A percentile compares a stretch with the other conserved stretches of the same genome.
phyloP scores from a whole-genome alignment of 495 filamentous ascomycete genomes.

The Coniosporium apollinis region DNA sequence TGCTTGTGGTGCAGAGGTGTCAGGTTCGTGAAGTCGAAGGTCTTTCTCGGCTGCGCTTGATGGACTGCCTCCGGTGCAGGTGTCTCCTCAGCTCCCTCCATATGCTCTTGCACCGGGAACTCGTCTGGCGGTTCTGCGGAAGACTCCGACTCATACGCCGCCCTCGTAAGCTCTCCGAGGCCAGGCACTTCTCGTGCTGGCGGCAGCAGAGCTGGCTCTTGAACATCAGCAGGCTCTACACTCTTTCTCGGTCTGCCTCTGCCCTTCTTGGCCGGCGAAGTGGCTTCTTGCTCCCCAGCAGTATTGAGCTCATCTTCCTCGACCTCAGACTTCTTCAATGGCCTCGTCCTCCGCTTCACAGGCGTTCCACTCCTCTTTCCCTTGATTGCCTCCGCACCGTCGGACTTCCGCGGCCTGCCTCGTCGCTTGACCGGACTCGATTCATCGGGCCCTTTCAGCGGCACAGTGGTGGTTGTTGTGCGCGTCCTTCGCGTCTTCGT shows the following conservation, averaged over 20 bases:
- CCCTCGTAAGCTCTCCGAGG: no score
- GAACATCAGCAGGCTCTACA: constrained; percentile 5
- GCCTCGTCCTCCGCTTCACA: constrained; percentile 2
- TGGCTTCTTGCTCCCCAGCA: no score
- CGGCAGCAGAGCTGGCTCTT: neutral
- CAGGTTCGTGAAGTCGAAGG: no score
- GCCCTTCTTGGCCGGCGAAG: constrained; percentile 10
- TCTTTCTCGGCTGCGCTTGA: neutral
- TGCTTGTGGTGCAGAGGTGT: no score
- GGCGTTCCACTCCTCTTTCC: constrained; percentile 19
- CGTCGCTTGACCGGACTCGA: constrained; percentile 16
- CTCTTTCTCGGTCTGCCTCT: constrained; percentile 13
- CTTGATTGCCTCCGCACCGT: constrained; percentile 4
- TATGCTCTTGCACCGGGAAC: neutral
- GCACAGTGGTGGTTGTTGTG: constrained; percentile 16
- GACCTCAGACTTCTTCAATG: neutral
- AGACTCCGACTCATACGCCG: no score
- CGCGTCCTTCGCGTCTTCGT: constrained; percentile 7
- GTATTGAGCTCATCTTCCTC: neutral
- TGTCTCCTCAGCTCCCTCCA: neutral
- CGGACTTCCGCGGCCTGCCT: constrained; percentile 11
- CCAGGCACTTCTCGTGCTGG: neutral
- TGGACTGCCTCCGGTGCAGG: neutral
- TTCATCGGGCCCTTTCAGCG: constrained; percentile 14
- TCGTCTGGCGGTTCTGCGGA: no score